A percentile compares a stretch with the other conserved stretches of the same genome.
phyloP scores from a whole-genome alignment of 2,329 filamentous ascomycete species.

The Fusarium buharicum region DNA sequence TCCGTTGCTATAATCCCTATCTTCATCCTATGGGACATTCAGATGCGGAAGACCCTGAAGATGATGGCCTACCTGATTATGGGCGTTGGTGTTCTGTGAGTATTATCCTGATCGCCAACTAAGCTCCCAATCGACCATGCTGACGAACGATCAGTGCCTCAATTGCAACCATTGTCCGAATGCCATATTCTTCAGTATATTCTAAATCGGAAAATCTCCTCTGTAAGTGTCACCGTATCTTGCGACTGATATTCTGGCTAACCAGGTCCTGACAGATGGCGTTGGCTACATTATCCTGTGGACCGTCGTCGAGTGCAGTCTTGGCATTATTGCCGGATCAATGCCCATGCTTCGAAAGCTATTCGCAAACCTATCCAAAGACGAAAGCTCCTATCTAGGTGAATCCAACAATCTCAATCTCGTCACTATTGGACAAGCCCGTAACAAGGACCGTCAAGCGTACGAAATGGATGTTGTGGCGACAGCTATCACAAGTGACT shows the following conservation, averaged over 20 bases:
- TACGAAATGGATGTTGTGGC: not conserved
- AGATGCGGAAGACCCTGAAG: constrained; percentile 16
- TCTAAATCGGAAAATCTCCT: not conserved
- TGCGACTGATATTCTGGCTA: too few relatives aligned
- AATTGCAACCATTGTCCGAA: constrained; percentile 18
- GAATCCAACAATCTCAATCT: constrained; percentile 7
- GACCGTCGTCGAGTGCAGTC: constrained; percentile 19
- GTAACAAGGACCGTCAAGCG: constrained; percentile 3
- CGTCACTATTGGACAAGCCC: constrained; percentile 13
- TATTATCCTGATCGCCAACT: too few relatives aligned
- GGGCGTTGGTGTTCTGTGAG: constrained; percentile 19
- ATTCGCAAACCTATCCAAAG: constrained; percentile 2
- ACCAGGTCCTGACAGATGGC: too few relatives aligned
- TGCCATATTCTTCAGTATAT: constrained; percentile 20
- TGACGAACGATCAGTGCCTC: constrained; percentile 8
- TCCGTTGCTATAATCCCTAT: constrained; percentile 9
- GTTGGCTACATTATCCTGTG: constrained; percentile 14
- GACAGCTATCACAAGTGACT: not conserved
- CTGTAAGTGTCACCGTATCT: not conserved
- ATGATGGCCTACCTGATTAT: constrained; percentile 2
- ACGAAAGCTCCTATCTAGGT: constrained; percentile 1
- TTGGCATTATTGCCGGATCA: constrained; percentile 22
- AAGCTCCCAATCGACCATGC: not conserved
- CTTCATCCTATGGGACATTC: constrained; percentile 15
- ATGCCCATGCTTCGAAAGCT: constrained; percentile 29